phyloP scores from a whole-genome alignment of 257 asterid genomes.

The Catharanthus roseus region DNA sequence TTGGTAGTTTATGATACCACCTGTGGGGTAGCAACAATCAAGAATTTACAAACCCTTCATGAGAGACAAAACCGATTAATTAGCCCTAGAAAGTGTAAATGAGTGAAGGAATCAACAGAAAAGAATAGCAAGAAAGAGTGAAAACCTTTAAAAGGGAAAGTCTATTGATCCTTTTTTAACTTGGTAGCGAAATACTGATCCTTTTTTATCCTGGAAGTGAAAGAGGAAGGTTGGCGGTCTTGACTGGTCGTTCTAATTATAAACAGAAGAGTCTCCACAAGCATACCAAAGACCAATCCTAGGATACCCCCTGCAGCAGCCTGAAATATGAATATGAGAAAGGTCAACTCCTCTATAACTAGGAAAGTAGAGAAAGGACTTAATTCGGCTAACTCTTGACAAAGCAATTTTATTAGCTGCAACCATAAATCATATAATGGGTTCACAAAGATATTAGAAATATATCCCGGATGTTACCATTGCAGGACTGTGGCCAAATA shows the following conservation, averaged over 20 bases:
- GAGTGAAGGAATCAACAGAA: background rate
- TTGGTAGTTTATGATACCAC: background rate
- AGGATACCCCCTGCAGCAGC: conserved; percentile 96
- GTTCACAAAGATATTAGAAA: background rate
- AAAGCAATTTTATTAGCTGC: background rate
- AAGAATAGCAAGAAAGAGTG: background rate
- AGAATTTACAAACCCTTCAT: background rate
- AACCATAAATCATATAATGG: background rate
- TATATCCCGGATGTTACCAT: conserved; percentile 44
- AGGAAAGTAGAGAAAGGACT: background rate
- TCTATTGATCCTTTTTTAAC: conserved; percentile 33
- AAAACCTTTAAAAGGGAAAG: conserved; percentile 8
- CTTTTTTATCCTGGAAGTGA: conserved; percentile 24
- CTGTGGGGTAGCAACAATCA: background rate
- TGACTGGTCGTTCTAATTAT: conserved; percentile 50
- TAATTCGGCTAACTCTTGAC: background rate
- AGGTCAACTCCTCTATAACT: background rate
- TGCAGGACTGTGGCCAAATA: conserved; percentile 63
- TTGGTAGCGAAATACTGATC: conserved; percentile 23
- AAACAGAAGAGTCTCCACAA: conserved; percentile 82
- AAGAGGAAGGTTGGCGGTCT: conserved; percentile 28
- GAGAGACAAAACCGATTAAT: background rate
- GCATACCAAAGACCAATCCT: conserved; percentile 84
- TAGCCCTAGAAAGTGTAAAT: background rate
- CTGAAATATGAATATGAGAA: conserved; percentile 31